Base-by-base conservation (phyloP, 805 yeast species). In the Schwanniomyces polymorphus region DNA sequence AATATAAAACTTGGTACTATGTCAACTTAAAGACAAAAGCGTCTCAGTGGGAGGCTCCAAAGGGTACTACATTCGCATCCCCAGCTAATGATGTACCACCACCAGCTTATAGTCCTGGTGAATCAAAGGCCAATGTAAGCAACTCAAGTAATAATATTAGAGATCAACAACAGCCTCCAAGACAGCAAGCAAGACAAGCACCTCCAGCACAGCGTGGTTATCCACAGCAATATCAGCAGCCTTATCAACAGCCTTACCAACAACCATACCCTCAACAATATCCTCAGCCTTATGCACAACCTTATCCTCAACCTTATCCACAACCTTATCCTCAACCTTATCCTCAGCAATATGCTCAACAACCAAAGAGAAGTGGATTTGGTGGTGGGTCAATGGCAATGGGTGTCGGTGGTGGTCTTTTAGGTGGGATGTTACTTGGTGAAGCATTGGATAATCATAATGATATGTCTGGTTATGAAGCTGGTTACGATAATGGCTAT, bases 31-130 rank as follows among this genome's bases (percentile, higher is more conserved):
- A 74, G 12, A 80, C 88, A 11, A 85, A 87, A 49, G 72, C 81
- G 54, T 88, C 97, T 0, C 97, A 91, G 65, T 92, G 98, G 98
- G 96, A 88, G 44, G 81, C 84, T 11, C 97, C 97, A 12, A 48
- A 31, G 28, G 63, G 65, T 1, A 80, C 88, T 0, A 61, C 55
- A 1, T 78, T 79, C 61, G 42, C 29, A 16, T 46, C 50, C 8
- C 45, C 52, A 4, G 34, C 17, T 12, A 9, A 48, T 4, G 67
- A 56, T 7, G 64, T 58, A 2, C 72, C 74, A 2, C 84, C 85
- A 7, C 80, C 81, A 2, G 66, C 75, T n/a, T 64, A 61, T 58
- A 66, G 51, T 50, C 63, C 61, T 41, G 49, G 5, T 7, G 41
- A n/a, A 8, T 38, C 41, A 11, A 38, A 23, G 26, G n/a, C 10